These are phyloP conservation scores for Euphorbia schlechtendalii DNA, from an alignment of 441 rosid genomes.

Conservation along the genomic window DNA sequence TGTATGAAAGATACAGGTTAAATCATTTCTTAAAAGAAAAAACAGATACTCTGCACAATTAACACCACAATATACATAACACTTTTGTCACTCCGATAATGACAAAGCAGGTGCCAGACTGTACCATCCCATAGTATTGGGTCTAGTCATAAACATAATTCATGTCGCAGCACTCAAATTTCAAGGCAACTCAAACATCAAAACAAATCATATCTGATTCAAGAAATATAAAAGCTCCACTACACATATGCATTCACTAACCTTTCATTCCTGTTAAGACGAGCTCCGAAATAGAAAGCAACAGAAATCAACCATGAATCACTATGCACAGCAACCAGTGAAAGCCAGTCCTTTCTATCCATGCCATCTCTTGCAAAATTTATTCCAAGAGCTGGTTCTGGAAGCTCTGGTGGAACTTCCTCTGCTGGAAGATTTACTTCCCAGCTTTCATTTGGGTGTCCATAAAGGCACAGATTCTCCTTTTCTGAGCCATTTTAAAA, in stretches of 20 bases:
- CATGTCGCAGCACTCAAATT: neutral
- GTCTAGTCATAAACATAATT: neutral
- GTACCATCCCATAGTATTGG: neutral
- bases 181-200: neutral
- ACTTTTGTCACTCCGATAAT: neutral
- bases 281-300: slow-evolving; percentile 68
- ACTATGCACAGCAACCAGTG: no score
- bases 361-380: slow-evolving; percentile 80
- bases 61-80: neutral
- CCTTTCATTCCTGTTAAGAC: slow-evolving; percentile 61
- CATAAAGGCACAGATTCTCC: slow-evolving; percentile 77
- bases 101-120: neutral
- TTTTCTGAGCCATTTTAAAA: slow-evolving; percentile 31
- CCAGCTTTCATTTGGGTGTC: slow-evolving; percentile 65
- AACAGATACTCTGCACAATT: neutral
- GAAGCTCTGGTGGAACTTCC: slow-evolving; percentile 78
- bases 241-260: neutral
- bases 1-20: neutral
- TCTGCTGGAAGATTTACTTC: slow-evolving; percentile 68
- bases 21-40: neutral
- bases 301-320: slow-evolving; percentile 79
- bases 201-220: neutral
- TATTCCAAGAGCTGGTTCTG: slow-evolving; percentile 75
- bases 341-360: slow-evolving; percentile 75
- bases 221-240: neutral